Base-by-base conservation (phyloP, 768 basidiomycete genomes). In the Collybia sp. region DNA sequence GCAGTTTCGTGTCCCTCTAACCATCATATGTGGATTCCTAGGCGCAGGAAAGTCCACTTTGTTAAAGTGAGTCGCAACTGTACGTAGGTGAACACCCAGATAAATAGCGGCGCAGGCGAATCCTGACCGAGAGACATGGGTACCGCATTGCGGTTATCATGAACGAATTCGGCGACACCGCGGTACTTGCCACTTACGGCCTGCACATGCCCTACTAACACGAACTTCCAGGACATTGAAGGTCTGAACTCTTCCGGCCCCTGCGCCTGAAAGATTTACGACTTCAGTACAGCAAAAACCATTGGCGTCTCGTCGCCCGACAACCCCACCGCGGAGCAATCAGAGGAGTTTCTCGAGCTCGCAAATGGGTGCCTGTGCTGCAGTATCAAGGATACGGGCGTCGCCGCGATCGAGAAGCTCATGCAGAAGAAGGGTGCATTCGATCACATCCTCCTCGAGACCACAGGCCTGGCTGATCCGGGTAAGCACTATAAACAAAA, bases 291-390 rank as follows among this genome's bases (percentile, higher is more conserved):
- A 95, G 93, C 90, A 38, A 90, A 86, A 66, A 76, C 90, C 0
- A 85, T 98, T 59, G 92, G 89, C 46, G 77, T 97, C 6, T 76
- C 88, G 3, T 83, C 84, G 11, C 66, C 68, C 2, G 77, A 81
- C 30, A 79, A 83, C 53, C 82, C 82, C 6, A 65, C 74, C 11
- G 82, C 76, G 13, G 76, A 81, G 40, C 69, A 79, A 38, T 83
- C 85, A 1, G 86, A 92, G 59, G 91, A 94, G 57, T 82, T 95
- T 57, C 79, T 99, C 9, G 93, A 96, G 55, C 77, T 98, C 1
- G 84, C 93, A 0, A 95, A 99, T 62, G 96, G 96, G 13, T 98
- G 96, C 63, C 64, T 99, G n/a, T 99, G 96, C 65, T 99, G 96
- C 62, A 94, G 93, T 48, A 90, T 97, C 68, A 95, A 96, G 57